Percentiles rank a stretch among this genome's conserved stretches.
These are phyloP conservation scores for Discostella pseudostelligera DNA, from an alignment of 108 stramenopile species.

Conservation along the genomic window DNA sequence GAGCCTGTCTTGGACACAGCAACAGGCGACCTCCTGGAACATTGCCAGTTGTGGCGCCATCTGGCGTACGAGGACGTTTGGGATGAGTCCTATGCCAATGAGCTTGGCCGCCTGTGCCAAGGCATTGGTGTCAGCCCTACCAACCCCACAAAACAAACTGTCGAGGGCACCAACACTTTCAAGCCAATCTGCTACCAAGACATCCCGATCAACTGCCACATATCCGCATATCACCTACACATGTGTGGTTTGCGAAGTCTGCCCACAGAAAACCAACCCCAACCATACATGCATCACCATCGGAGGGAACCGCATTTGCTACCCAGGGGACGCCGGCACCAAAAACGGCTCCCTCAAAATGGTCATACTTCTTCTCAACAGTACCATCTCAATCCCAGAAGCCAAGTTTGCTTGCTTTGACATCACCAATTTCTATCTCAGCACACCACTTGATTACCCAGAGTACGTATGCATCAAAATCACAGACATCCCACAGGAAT, in stretches of 20 bases:
- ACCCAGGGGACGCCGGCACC: constrained; percentile 27
- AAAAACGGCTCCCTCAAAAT: constrained; percentile 30
- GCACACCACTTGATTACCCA: constrained; percentile 24
- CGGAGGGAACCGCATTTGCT: constrained; percentile 43
- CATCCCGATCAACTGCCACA: not conserved
- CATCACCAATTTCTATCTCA: constrained; percentile 51
- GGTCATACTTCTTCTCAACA: constrained; percentile 51
- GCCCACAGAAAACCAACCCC: constrained; percentile 35
- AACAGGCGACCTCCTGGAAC: not conserved
- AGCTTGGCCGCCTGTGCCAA: constrained; percentile 11
- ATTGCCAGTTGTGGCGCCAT: not conserved
- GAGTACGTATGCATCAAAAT: constrained; percentile 48
- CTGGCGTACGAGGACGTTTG: not conserved
- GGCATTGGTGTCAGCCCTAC: not conserved
- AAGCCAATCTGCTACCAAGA: not conserved
- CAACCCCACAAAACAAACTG: not conserved
- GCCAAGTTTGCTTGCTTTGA: constrained; percentile 31
- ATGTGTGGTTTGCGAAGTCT: constrained; percentile 9
- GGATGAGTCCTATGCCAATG: constrained; percentile 1
- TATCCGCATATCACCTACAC: not conserved
- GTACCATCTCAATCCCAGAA: constrained; percentile 24
- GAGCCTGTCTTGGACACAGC: not conserved
- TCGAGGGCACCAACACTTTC: constrained; percentile 9
- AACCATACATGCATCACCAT: constrained; percentile 29
- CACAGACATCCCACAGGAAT: constrained; percentile 28